phyloP scores from a whole-genome alignment of 2,329 filamentous ascomycete genomes.

The Exserohilum turcica region DNA sequence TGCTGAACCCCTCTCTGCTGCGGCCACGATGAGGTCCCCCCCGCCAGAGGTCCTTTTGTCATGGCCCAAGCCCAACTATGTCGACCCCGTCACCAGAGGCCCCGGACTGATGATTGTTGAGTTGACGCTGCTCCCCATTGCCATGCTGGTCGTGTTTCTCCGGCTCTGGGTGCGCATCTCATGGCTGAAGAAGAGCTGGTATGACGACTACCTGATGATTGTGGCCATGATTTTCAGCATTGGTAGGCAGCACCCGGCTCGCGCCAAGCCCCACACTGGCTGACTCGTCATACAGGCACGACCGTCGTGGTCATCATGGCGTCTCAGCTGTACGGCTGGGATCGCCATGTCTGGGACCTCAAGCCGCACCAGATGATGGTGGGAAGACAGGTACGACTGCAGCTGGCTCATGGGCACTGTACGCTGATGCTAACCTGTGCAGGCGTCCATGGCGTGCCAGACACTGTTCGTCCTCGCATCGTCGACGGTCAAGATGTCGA shows the following conservation, averaged over 20 bases:
- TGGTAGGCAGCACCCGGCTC: conserved; percentile 3
- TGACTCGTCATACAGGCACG: conserved; percentile 1
- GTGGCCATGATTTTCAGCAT: conserved; percentile 39
- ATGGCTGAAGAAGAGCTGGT: conserved; percentile 47
- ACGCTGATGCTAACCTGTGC: conserved; percentile 25
- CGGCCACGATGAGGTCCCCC: conserved; percentile 39
- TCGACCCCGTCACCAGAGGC: conserved; percentile 50
- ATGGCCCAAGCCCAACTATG: conserved; percentile 53
- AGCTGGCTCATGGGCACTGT: conserved; percentile 23
- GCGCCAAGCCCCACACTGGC: not conserved
- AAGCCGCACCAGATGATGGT: conserved; percentile 35
- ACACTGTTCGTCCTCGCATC: conserved; percentile 48
- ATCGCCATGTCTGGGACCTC: conserved; percentile 47
- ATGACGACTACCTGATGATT: conserved; percentile 48
- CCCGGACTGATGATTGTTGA: conserved; percentile 50
- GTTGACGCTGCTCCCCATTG: conserved; percentile 44
- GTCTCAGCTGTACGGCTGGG: conserved; percentile 47
- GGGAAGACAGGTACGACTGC: conserved; percentile 40
- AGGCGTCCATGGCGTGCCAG: conserved; percentile 48
- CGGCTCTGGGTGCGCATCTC: conserved; percentile 44
- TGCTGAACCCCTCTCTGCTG: conserved; percentile 18
- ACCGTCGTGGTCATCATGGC: conserved; percentile 26
- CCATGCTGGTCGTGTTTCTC: conserved; percentile 43
- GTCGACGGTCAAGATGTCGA: conserved; percentile 47
- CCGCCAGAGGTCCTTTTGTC: conserved; percentile 42